phyloP scores from a whole-genome alignment of 1,284 basidiomycete species.

The Ceratobasidium sp. region DNA sequence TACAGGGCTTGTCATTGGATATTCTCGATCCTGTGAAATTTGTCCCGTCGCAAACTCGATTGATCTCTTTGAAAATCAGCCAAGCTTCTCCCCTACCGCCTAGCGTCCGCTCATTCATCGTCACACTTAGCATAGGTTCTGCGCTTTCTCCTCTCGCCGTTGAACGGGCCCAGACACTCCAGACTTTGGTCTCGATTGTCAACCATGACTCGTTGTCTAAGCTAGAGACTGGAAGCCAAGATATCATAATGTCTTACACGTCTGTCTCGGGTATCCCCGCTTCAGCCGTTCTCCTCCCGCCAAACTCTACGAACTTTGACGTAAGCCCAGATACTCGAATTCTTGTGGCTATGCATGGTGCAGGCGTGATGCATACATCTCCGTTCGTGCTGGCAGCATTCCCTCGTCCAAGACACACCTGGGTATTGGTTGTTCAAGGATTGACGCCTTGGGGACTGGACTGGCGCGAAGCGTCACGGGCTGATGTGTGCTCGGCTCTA shows the following conservation, averaged over 20 bases:
- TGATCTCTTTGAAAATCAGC: slow-evolving; percentile 47
- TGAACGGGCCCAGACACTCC: slow-evolving; percentile 48
- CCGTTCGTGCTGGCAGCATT: slow-evolving; percentile 73
- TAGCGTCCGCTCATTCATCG: not conserved
- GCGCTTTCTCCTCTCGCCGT: not conserved
- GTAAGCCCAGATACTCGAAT: slow-evolving; percentile 58
- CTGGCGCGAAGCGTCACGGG: slow-evolving; percentile 82
- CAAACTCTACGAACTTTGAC: slow-evolving; percentile 50
- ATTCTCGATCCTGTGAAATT: slow-evolving; percentile 34
- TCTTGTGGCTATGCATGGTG: slow-evolving; percentile 85
- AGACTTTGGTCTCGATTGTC: slow-evolving; percentile 60
- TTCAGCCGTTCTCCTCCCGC: slow-evolving; percentile 67
- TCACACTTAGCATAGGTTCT: not conserved
- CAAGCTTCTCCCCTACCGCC: slow-evolving; percentile 29
- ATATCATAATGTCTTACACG: slow-evolving; percentile 63
- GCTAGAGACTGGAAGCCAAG: not conserved
- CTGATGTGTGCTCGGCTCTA: slow-evolving; percentile 72
- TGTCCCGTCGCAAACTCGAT: slow-evolving; percentile 48
- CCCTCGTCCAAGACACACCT: slow-evolving; percentile 68
- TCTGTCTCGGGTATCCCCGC: slow-evolving; percentile 68
- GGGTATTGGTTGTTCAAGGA: slow-evolving; percentile 80
- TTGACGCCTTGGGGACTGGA: slow-evolving; percentile 85
- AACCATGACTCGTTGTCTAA: slow-evolving; percentile 55
- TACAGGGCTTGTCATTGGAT: slow-evolving; percentile 35
- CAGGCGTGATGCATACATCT: slow-evolving; percentile 72